These are phyloP conservation scores for Cudoniella acicularis DNA, from an alignment of 495 filamentous ascomycete genomes.

Conservation along the genomic window DNA sequence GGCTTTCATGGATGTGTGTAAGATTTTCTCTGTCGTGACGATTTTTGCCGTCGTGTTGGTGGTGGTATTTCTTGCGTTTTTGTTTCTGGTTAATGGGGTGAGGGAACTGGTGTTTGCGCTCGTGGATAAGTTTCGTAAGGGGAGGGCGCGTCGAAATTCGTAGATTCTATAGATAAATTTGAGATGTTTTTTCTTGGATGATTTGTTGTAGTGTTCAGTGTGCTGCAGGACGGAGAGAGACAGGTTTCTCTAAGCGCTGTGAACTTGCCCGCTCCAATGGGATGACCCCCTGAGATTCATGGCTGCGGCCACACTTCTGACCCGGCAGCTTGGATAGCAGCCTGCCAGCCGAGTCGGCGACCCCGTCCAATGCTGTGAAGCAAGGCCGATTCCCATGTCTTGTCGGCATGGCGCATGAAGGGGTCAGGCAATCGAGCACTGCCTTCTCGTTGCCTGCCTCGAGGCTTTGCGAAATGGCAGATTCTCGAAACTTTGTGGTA, in stretches of 20 bases:
- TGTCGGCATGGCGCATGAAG: background rate
- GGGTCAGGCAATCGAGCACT: background rate
- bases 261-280: background rate
- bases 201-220: too few species aligned
- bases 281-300: background rate
- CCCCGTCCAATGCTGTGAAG: background rate
- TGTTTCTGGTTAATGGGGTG: background rate
- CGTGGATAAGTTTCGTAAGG: background rate
- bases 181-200: too few species aligned
- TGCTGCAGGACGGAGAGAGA: too few species aligned
- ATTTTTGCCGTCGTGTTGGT: background rate
- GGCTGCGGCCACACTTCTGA: background rate
- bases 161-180: background rate
- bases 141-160: background rate
- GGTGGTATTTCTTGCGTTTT: background rate
- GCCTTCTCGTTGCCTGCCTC: too few species aligned
- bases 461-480: too few species aligned
- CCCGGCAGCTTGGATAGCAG: background rate
- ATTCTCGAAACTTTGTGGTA: background rate
- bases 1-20: background rate
- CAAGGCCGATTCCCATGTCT: too few species aligned
- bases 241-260: background rate
- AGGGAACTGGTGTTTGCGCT: background rate
- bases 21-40: background rate
- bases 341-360: background rate